These are phyloP conservation scores for Umbelopsis ramanniana DNA, from an alignment of 192 early-diverging fungal genomes.

Conservation along the genomic window DNA sequence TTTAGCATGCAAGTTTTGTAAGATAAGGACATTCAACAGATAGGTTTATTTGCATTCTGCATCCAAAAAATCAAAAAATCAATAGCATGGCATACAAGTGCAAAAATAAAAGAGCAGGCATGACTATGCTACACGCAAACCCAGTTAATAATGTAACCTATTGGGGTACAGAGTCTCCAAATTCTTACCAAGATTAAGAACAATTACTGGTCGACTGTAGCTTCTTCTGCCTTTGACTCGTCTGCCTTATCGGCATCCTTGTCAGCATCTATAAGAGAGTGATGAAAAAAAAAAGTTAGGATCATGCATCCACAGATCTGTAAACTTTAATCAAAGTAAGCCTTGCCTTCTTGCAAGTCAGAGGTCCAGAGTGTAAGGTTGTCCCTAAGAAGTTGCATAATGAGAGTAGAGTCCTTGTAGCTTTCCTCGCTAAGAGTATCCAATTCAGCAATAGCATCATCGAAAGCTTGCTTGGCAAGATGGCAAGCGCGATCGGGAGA, in stretches of 20 bases:
- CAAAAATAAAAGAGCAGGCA: constrained; percentile 25
- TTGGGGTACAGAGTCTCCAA: neutral
- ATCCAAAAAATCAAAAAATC: constrained; percentile 21
- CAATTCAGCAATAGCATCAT: constrained; percentile 93
- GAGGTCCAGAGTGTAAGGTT: constrained; percentile 95
- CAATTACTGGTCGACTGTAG: constrained; percentile 14
- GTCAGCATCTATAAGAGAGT: constrained; percentile 16
- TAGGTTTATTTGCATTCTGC: constrained; percentile 24
- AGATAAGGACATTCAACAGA: constrained; percentile 16
- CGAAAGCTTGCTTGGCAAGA: constrained; percentile 86
- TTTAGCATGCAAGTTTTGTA: neutral
- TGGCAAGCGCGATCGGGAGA: constrained; percentile 93
- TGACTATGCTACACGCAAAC: neutral
- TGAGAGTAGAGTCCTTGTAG: constrained; percentile 95
- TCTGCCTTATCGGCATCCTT: constrained; percentile 24
- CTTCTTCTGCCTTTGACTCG: constrained; percentile 16
- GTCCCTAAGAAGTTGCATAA: constrained; percentile 93
- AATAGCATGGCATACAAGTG: constrained; percentile 22
- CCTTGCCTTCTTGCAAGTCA: constrained; percentile 69
- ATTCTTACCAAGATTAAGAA: constrained; percentile 19
- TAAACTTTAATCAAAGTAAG: neutral
- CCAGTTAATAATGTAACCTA: neutral
- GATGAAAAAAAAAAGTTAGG: neutral
- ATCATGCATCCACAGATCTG: too few species aligned
- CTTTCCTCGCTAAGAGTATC: constrained; percentile 91